These are phyloP conservation scores for Mucor racemosus DNA, from an alignment of 371 early-diverging fungal genomes.

Conservation along the genomic window DNA sequence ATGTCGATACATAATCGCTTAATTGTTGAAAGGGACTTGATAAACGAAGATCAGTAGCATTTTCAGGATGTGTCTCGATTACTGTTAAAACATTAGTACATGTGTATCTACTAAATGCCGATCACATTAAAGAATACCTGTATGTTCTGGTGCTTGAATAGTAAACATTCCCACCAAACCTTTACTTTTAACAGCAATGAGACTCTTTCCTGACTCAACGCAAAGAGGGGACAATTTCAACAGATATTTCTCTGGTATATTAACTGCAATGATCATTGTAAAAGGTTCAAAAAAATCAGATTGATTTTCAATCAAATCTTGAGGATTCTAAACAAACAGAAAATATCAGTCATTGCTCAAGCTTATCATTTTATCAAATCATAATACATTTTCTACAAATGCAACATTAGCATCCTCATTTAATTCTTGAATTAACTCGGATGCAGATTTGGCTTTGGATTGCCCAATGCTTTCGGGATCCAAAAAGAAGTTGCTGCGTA, in stretches of 20 bases:
- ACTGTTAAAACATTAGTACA: constrained; percentile 49
- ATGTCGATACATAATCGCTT: constrained; percentile 54
- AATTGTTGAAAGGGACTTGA: constrained; percentile 82
- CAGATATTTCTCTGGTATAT: constrained; percentile 61
- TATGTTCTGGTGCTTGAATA: constrained; percentile 76
- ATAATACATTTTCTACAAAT: constrained; percentile 50
- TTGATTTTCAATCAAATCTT: constrained; percentile 51
- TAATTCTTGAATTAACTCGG: constrained; percentile 77
- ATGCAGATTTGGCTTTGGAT: constrained; percentile 66
- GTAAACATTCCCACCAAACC: constrained; percentile 81
- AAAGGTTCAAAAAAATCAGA: constrained; percentile 72
- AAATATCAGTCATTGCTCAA: neutral
- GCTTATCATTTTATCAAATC: neutral
- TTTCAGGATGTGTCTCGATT: constrained; percentile 89
- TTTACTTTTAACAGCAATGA: constrained; percentile 71
- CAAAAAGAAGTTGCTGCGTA: constrained; percentile 91
- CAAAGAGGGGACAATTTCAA: constrained; percentile 64
- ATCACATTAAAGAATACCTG: constrained; percentile 47
- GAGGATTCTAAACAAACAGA: constrained; percentile 25
- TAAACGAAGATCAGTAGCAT: constrained; percentile 79
- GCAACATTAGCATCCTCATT: constrained; percentile 86
- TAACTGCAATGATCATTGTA: constrained; percentile 75
- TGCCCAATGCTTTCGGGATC: constrained; percentile 65
- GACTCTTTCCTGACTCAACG: constrained; percentile 59
- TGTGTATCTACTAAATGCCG: neutral